These are phyloP conservation scores for Fusarium devonianum DNA, from an alignment of 2,329 filamentous ascomycete species.

Conservation along the genomic window DNA sequence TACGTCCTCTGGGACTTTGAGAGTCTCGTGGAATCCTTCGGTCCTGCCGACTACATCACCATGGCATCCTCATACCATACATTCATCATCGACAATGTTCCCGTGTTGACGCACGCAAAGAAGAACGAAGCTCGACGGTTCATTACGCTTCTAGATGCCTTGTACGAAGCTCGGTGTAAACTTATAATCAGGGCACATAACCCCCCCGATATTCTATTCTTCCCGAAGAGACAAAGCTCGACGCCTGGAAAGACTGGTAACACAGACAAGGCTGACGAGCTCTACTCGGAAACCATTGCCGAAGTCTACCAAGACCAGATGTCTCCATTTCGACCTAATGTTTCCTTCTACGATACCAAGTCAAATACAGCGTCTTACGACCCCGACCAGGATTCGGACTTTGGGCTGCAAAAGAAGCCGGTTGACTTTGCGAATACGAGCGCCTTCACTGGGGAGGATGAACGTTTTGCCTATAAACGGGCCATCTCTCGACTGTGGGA, in stretches of 20 bases:
- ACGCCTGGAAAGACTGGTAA: constrained; percentile 6
- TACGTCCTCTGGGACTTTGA: constrained; percentile 71
- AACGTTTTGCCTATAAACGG: constrained; percentile 81
- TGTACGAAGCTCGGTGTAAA: constrained; percentile 84
- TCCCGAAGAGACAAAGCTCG: constrained; percentile 63
- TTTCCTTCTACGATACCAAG: constrained; percentile 67
- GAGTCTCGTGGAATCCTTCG: constrained; percentile 72
- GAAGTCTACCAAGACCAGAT: constrained; percentile 82
- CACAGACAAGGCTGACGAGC: constrained; percentile 45
- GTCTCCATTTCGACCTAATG: constrained; percentile 80
- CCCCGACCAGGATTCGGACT: constrained; percentile 65
- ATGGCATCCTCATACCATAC: constrained; percentile 83
- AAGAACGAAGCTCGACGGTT: constrained; percentile 85
- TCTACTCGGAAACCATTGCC: constrained; percentile 54
- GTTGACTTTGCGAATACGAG: constrained; percentile 73
- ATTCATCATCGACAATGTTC: constrained; percentile 74
- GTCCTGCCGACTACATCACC: constrained; percentile 83
- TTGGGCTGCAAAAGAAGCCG: constrained; percentile 50
- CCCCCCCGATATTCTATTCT: constrained; percentile 78
- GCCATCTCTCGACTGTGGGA: constrained; percentile 83
- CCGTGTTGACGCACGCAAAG: constrained; percentile 69
- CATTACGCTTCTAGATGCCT: constrained; percentile 80
- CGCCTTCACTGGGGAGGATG: constrained; percentile 80
- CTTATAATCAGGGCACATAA: constrained; percentile 72
- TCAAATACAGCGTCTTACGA: constrained; percentile 58